phyloP scores from a whole-genome alignment of 768 basidiomycete species.

The Mycena belliarum region DNA sequence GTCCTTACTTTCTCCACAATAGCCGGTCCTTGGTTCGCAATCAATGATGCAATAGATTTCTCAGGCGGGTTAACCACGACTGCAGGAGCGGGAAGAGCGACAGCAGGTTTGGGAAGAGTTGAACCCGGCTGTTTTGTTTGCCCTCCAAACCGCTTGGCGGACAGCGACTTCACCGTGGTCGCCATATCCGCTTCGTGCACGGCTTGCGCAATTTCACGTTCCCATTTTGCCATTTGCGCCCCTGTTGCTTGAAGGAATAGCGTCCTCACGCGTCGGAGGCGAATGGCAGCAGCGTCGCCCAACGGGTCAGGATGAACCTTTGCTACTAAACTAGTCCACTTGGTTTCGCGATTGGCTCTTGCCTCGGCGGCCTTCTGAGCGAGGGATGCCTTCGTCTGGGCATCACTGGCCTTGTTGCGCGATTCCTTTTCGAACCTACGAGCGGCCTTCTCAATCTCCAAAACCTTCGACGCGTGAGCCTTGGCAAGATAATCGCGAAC shows the following conservation, averaged over 20 bases:
- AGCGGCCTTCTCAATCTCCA: conserved; percentile 46
- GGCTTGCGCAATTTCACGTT: conserved; percentile 56
- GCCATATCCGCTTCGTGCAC: conserved; percentile 57
- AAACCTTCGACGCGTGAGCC: conserved; percentile 38
- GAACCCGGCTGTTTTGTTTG: not conserved
- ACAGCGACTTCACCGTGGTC: not conserved
- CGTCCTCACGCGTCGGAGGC: conserved; percentile 54
- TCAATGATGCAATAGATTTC: conserved; percentile 51
- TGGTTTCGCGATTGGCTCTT: conserved; percentile 55
- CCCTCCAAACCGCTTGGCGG: conserved; percentile 2
- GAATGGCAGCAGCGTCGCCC: conserved; percentile 46
- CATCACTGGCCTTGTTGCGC: conserved; percentile 36
- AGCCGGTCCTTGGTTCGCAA: conserved; percentile 53
- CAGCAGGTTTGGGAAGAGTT: conserved; percentile 9
- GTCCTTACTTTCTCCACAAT: conserved; percentile 27
- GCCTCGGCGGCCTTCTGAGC: conserved; percentile 69
- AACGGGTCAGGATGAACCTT: conserved; percentile 56
- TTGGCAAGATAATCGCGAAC: conserved; percentile 47
- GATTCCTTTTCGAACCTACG: conserved; percentile 35
- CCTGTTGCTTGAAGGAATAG: conserved; percentile 61
- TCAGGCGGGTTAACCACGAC: conserved; percentile 47
- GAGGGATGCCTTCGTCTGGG: conserved; percentile 52
- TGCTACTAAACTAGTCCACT: conserved; percentile 63
- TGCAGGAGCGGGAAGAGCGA: conserved; percentile 35
- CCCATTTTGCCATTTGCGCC: conserved; percentile 59